phyloP scores from a whole-genome alignment of 192 early-diverging fungal genomes.

The Podila horticola region DNA sequence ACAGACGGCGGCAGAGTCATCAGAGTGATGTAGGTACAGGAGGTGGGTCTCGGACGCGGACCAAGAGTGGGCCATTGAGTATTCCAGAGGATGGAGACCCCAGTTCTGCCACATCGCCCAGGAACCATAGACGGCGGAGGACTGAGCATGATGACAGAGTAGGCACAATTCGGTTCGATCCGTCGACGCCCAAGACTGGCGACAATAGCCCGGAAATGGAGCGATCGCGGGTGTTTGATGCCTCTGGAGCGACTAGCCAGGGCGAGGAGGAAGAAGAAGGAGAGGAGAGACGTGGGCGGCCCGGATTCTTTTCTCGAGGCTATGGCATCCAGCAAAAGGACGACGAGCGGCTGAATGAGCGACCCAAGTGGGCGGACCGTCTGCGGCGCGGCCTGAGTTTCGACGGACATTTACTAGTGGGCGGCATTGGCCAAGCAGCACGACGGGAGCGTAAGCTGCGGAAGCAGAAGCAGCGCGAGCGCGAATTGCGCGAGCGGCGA shows the following conservation, averaged over 20 bases:
- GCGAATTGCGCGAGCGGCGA: constrained; percentile 32
- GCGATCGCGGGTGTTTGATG: neutral
- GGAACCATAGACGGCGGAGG: constrained; percentile 32
- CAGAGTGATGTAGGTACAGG: constrained; percentile 24
- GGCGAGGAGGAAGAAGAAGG: neutral
- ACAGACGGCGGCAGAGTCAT: constrained; percentile 36
- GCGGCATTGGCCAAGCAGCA: constrained; percentile 24
- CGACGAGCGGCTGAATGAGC: constrained; percentile 10
- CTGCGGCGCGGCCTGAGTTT: constrained; percentile 38
- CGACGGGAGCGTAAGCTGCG: constrained; percentile 33
- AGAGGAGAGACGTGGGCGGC: constrained; percentile 20
- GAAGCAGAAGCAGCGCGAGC: constrained; percentile 39
- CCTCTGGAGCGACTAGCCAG: neutral
- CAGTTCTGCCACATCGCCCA: neutral
- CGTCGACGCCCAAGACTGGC: neutral
- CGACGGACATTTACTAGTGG: constrained; percentile 30
- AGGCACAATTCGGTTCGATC: constrained; percentile 33
- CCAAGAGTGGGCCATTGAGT: neutral
- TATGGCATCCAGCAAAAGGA: constrained; percentile 10
- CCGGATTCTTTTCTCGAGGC: constrained; percentile 26
- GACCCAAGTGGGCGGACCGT: constrained; percentile 44
- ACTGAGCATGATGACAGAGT: constrained; percentile 35
- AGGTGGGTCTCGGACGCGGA: constrained; percentile 4
- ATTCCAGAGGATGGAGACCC: neutral
- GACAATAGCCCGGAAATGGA: neutral